These are phyloP conservation scores for Botrytis medusae DNA, from an alignment of 2,329 filamentous ascomycete species.

Conservation along the genomic window DNA sequence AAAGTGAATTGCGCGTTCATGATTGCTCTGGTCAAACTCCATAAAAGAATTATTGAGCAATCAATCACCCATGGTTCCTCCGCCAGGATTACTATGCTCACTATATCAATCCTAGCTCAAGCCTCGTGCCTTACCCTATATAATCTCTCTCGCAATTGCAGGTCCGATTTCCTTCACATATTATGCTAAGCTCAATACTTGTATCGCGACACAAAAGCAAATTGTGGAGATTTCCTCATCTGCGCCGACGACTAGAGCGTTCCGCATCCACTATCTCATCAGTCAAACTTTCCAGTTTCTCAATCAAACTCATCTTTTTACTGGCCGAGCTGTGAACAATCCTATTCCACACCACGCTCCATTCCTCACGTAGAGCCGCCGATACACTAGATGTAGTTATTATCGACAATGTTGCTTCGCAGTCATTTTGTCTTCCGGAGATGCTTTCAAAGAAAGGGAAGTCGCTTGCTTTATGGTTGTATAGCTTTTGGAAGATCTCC, in stretches of 20 bases:
- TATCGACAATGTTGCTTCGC: neutral
- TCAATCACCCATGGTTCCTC: neutral
- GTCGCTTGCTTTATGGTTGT: neutral
- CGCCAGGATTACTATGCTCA: neutral
- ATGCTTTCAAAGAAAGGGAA: neutral
- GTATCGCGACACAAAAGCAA: accelerated
- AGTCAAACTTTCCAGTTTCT: neutral
- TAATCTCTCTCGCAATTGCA: neutral
- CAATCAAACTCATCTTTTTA: neutral
- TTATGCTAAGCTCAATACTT: neutral
- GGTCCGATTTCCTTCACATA: neutral
- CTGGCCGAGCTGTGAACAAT: accelerated
- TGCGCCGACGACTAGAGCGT: neutral
- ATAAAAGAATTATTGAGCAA: neutral
- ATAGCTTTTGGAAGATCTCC: neutral
- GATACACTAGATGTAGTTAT: neutral
- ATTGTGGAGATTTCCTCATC: neutral
- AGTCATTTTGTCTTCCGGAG: neutral
- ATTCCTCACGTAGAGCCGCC: neutral
- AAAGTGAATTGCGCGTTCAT: neutral
- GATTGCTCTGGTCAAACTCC: neutral
- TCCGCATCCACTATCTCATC: neutral
- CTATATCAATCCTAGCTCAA: accelerated
- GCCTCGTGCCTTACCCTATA: neutral
- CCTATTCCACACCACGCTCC: neutral